Base-by-base conservation (phyloP, 75 land plant species). In the Pinus taeda region DNA sequence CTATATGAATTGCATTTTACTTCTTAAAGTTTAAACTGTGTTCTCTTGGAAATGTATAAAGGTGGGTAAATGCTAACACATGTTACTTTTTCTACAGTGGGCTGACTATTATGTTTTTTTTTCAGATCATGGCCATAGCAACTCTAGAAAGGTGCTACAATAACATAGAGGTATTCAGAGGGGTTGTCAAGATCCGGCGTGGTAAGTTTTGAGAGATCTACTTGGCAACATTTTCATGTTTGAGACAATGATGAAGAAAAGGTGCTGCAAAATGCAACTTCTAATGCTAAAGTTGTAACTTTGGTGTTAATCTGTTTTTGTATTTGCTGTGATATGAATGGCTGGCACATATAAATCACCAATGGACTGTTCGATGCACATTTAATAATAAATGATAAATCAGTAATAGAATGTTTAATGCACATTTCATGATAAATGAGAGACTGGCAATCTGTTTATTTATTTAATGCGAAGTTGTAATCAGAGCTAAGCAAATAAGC, bases 121-220 rank as follows among this genome's bases (percentile, higher is more conserved):
- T 75, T 49, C 77, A 96, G 99, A 86, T 96, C 33, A 96, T 96
- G 97, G 99, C 98, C 14, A 88, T 96, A 65, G 99, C 85, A 61
- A 94, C 99, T 3, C 76, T 92, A 58, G 91, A 97, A 22, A 65
- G 86, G 63, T 96, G 99, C 90, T 96, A 96, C 85, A 92, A 96
- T 80, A 96, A 96, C 76, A 60, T 93, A 73, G 74, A 92, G 57
- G 93, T 96, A 79, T 96, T 94, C 85, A 87, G 90, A 90, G 98
- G 99, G 66, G 99, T 96, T 39, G 99, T 96, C 33, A 96, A 96
- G 86, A 96, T 96, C 79, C 80, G 99, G 56, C 91, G 95, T 74
- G 99, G 98, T 96, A 84, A 82, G 97, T 75, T 18, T 15, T 36
- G 39, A 20, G 13, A 69, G 42, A 42, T 42, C 36, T 42, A 20